A percentile compares a stretch with the other conserved stretches of the same genome.
Conservation (phyloP, 176 grass and related monocot genomes). For the Triticum turgidum region DNA sequence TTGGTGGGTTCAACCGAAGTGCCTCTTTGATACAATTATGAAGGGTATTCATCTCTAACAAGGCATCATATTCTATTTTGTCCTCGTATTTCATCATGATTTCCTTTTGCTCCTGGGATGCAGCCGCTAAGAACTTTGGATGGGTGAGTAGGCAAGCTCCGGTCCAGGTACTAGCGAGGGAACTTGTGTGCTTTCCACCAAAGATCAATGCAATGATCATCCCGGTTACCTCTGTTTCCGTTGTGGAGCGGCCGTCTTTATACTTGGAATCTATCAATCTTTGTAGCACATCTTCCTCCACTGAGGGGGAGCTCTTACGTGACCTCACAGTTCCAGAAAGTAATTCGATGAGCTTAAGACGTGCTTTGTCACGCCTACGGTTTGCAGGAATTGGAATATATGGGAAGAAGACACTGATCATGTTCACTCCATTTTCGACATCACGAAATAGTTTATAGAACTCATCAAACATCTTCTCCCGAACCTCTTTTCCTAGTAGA, state of each 20-base stretch:
- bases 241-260: slow-evolving; percentile 32
- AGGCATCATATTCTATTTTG: not conserved
- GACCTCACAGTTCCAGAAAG: slow-evolving; percentile 42
- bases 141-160: slow-evolving; percentile 43
- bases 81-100: slow-evolving; percentile 8
- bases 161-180: slow-evolving; percentile 30
- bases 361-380: slow-evolving; percentile 30
- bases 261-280: slow-evolving; percentile 53
- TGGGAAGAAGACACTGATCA: slow-evolving; percentile 51
- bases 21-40: slow-evolving; percentile 2
- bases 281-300: slow-evolving; percentile 45
- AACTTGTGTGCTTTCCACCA: slow-evolving; percentile 44
- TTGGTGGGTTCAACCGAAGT: not conserved
- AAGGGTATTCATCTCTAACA: not conserved
- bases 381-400: slow-evolving; percentile 37
- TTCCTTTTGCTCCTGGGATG: slow-evolving; percentile 45
- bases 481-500: slow-evolving; percentile 53
- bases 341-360: slow-evolving; percentile 32
- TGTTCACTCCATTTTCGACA: slow-evolving; percentile 13
- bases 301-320: slow-evolving; percentile 23
- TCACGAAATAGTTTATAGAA: slow-evolving; percentile 36
- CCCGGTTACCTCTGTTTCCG: slow-evolving; percentile 25
- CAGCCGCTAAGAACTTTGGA: not conserved
- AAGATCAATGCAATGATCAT: slow-evolving; percentile 41
- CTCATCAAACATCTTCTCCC: slow-evolving; percentile 43